phyloP scores from a whole-genome alignment of 495 filamentous ascomycete genomes.

The Trichoderma reesei region DNA sequence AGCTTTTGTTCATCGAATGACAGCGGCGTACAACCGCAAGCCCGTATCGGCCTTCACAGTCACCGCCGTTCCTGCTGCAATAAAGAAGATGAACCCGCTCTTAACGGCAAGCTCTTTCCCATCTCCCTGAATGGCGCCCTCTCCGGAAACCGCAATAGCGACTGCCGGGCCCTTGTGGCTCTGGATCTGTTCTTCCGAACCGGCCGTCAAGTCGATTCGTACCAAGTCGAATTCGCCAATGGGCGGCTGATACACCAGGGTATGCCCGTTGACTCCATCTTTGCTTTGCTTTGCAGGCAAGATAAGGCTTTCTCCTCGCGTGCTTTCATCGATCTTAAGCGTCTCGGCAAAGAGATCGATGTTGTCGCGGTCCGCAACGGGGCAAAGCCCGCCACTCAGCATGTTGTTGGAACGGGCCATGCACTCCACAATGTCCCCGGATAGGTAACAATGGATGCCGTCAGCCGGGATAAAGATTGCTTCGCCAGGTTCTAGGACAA shows the following conservation, averaged over 20 bases:
- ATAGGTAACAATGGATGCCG: constrained; percentile 93
- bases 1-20: constrained; percentile 12
- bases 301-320: neutral
- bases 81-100: constrained; percentile 60
- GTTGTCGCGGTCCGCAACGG: constrained; percentile 49
- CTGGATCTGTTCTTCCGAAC: constrained; percentile 49
- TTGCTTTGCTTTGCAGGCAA: neutral
- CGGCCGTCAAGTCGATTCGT: constrained; percentile 43
- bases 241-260: neutral
- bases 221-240: neutral
- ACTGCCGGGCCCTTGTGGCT: constrained; percentile 54
- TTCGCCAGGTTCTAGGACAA: constrained; percentile 72
- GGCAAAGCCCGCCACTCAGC: constrained; percentile 66
- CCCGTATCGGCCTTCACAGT: constrained; percentile 38
- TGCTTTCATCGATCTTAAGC: constrained; percentile 24
- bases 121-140: constrained; percentile 47
- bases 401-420: constrained; percentile 97
- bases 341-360: constrained; percentile 52
- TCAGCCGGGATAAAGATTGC: constrained; percentile 94
- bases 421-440: constrained; percentile 95
- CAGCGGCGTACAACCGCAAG: constrained; percentile 46
- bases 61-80: constrained; percentile 49
- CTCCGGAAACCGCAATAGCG: constrained; percentile 53
- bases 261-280: neutral
- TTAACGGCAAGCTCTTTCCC: constrained; percentile 43